phyloP scores from a whole-genome alignment of 306 rosid species.

The Cicer pinnatifidum region DNA sequence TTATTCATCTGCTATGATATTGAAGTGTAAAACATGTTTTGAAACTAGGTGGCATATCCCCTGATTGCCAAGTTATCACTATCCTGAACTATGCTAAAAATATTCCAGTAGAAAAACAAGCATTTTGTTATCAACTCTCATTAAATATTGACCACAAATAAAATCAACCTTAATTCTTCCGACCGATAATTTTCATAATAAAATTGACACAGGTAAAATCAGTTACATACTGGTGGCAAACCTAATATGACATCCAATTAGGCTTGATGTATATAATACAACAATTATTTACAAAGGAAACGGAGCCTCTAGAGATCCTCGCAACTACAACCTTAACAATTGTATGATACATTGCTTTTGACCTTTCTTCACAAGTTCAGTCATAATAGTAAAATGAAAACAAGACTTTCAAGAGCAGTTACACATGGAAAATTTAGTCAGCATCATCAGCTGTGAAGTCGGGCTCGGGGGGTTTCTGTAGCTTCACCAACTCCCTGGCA shows the following conservation, averaged over 20 bases:
- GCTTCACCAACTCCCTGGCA: constrained; percentile 79
- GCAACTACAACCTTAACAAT: constrained; percentile 41
- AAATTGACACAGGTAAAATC: constrained; percentile 35
- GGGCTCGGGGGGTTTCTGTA: constrained; percentile 97
- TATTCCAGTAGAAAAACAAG: too few relatives aligned
- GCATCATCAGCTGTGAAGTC: constrained; percentile 89
- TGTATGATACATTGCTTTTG: constrained; percentile 44
- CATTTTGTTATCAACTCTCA: too few relatives aligned
- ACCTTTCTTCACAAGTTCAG: constrained; percentile 45
- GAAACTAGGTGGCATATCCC: neutral
- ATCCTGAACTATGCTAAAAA: too few relatives aligned
- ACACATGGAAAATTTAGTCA: constrained; percentile 52
- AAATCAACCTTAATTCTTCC: constrained; percentile 32
- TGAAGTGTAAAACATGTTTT: constrained; percentile 2
- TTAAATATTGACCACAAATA: neutral
- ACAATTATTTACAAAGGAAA: constrained; percentile 47
- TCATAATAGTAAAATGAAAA: constrained; percentile 45
- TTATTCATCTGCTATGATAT: neutral
- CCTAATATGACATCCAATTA: constrained; percentile 43
- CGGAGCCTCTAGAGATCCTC: constrained; percentile 39
- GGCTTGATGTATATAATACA: constrained; percentile 37
- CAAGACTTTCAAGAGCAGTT: constrained; percentile 43
- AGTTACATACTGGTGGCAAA: constrained; percentile 36
- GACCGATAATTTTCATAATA: constrained; percentile 31
- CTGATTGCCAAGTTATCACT: too few relatives aligned